phyloP scores from a whole-genome alignment of 257 asterid genomes.

The Buddleja alternifolia region DNA sequence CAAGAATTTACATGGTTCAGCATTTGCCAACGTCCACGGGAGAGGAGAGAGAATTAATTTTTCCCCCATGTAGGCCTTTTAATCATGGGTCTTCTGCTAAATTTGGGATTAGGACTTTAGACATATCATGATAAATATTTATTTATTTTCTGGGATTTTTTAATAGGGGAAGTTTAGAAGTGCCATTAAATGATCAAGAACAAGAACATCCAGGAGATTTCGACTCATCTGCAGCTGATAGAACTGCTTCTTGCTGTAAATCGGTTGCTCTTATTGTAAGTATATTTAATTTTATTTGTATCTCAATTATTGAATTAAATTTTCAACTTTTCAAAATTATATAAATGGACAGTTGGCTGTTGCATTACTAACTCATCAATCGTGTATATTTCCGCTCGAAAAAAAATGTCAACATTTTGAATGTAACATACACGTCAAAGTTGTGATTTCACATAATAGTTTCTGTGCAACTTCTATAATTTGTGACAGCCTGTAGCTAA shows the following conservation, averaged over 20 bases:
- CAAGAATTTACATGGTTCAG: no score
- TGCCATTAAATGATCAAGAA: slow-evolving; percentile 45
- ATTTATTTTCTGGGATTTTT: background rate
- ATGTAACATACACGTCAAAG: background rate
- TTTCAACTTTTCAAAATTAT: background rate
- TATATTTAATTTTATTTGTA: background rate
- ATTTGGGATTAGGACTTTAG: no score
- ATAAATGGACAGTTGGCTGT: slow-evolving; percentile 30
- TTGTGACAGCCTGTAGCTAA: slow-evolving; percentile 32
- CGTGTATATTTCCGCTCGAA: slow-evolving; percentile 13
- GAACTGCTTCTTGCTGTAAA: slow-evolving; percentile 70
- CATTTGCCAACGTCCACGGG: no score
- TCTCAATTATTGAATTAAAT: slow-evolving; percentile 13
- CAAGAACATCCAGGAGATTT: slow-evolving; percentile 34
- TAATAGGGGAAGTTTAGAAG: slow-evolving; percentile 53
- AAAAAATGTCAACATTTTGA: slow-evolving; percentile 6
- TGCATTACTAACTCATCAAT: slow-evolving; percentile 28
- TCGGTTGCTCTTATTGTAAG: slow-evolving; percentile 74
- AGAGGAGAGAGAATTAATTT: no score
- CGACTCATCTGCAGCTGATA: slow-evolving; percentile 47
- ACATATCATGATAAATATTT: no score
- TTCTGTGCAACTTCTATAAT: slow-evolving; percentile 8
- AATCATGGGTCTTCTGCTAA: no score
- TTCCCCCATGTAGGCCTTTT: no score
- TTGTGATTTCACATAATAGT: slow-evolving; percentile 23